phyloP scores from a whole-genome alignment of 2,329 filamentous ascomycete genomes.

The Bipolaris victoriae region DNA sequence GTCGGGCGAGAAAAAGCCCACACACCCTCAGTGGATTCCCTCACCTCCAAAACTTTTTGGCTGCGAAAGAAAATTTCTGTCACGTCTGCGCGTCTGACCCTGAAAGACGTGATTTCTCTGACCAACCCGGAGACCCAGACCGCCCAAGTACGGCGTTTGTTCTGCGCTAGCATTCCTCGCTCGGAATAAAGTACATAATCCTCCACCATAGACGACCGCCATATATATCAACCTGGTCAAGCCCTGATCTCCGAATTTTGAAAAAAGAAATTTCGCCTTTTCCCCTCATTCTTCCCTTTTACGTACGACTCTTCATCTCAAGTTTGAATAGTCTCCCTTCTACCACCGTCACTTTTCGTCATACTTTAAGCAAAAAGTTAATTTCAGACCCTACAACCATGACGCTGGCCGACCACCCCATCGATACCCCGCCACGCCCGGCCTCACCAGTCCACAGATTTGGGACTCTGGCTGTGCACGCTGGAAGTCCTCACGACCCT shows the following conservation, averaged over 20 bases:
- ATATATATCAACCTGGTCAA: not conserved
- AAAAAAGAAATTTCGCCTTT: not conserved
- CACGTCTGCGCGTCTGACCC: not conserved
- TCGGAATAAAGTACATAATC: slow-evolving; percentile 13
- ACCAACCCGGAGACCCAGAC: not conserved
- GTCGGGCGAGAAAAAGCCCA: not conserved
- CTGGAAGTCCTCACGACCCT: slow-evolving; percentile 88
- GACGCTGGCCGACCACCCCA: slow-evolving; percentile 59
- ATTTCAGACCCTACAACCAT: slow-evolving; percentile 28
- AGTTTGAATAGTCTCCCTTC: not conserved
- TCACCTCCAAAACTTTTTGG: not conserved
- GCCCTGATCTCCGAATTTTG: not conserved
- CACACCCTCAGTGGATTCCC: not conserved
- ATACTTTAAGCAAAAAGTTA: not conserved
- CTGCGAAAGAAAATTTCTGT: slow-evolving; percentile 1
- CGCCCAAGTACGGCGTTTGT: not conserved
- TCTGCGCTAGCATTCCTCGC: slow-evolving; percentile 17
- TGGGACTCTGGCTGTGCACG: slow-evolving; percentile 93
- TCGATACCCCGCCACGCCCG: slow-evolving; percentile 75
- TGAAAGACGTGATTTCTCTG: not conserved
- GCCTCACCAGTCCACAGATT: slow-evolving; percentile 80
- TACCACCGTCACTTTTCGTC: not conserved
- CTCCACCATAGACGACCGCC: not conserved
- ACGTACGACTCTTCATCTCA: not conserved
- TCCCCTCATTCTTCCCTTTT: not conserved